phyloP scores from a whole-genome alignment of 345 rosid genomes.

The Salix udensis region DNA sequence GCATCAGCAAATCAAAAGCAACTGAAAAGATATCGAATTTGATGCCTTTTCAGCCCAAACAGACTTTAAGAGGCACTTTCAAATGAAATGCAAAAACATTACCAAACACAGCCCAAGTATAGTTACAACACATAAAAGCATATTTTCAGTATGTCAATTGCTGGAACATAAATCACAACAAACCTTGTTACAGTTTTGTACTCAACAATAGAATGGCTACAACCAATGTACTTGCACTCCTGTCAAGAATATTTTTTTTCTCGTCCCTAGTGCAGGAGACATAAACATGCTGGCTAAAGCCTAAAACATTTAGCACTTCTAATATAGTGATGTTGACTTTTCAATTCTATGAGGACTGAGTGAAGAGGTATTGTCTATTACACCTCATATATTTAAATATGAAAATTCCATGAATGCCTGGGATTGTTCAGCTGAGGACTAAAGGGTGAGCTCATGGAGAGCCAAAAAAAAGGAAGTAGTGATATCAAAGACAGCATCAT shows the following conservation, averaged over 20 bases:
- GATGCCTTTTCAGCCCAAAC: no score
- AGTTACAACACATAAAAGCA: not conserved
- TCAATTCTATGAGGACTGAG: not conserved
- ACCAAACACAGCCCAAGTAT: no score
- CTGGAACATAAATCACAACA: not conserved
- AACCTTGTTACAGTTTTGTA: not conserved
- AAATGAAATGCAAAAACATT: no score
- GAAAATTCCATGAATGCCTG: not conserved
- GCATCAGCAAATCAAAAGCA: no score
- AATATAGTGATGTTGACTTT: not conserved
- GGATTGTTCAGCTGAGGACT: not conserved
- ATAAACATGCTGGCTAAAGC: not conserved
- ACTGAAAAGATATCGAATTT: no score
- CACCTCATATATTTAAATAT: not conserved
- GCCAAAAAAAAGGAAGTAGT: not conserved
- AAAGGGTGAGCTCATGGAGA: not conserved
- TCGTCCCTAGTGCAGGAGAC: not conserved
- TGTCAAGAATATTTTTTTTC: not conserved
- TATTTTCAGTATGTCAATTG: not conserved
- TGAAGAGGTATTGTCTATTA: not conserved
- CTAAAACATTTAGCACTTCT: not conserved
- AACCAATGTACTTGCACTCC: not conserved
- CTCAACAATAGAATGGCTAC: not conserved
- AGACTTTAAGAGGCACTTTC: no score
- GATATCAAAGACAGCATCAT: not conserved